Percentiles rank a stretch among this genome's conserved stretches.
Conservation (phyloP, 805 yeast genomes). For the Pichia insulana region DNA sequence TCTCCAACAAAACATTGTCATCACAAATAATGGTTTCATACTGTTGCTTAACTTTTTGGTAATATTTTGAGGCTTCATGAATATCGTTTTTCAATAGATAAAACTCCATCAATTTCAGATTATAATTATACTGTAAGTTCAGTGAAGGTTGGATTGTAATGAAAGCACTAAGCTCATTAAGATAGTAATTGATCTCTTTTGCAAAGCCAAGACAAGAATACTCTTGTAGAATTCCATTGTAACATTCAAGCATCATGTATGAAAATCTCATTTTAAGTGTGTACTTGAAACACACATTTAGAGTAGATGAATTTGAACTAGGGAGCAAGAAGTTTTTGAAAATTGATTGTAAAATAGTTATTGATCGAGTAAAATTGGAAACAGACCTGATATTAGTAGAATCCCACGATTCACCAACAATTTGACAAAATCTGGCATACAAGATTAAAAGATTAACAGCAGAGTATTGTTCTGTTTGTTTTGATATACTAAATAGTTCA, state of each 20-base stretch:
- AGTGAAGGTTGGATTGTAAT: conserved; percentile 25
- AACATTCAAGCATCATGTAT: conserved; percentile 29
- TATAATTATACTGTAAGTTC: conserved; percentile 15
- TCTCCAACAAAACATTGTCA: not conserved
- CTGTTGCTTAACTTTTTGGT: conserved; percentile 2
- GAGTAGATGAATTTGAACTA: conserved; percentile 9
- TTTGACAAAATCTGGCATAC: conserved; percentile 30
- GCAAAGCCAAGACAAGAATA: conserved; percentile 44
- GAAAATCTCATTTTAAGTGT: conserved; percentile 31
- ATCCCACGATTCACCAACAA: conserved; percentile 26
- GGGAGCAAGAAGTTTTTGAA: conserved; percentile 31
- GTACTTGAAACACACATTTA: conserved; percentile 18
- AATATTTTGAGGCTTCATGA: conserved; percentile 10
- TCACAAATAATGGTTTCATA: not conserved
- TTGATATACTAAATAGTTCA: not conserved
- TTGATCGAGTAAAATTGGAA: conserved; percentile 36
- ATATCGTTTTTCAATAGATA: conserved; percentile 15
- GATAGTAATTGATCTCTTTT: conserved; percentile 49
- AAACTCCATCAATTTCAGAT: conserved; percentile 18
- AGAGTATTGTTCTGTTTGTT: conserved; percentile 15
- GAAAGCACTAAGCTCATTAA: conserved; percentile 39
- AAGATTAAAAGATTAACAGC: conserved; percentile 17
- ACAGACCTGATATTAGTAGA: conserved; percentile 26
- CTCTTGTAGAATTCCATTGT: conserved; percentile 31
- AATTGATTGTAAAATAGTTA: conserved; percentile 46